Evolutionary conservation across 2,329 filamentous ascomycete genomes (phyloP).

Genomic region (Ceratocystiopsis brevicomis): DNA sequence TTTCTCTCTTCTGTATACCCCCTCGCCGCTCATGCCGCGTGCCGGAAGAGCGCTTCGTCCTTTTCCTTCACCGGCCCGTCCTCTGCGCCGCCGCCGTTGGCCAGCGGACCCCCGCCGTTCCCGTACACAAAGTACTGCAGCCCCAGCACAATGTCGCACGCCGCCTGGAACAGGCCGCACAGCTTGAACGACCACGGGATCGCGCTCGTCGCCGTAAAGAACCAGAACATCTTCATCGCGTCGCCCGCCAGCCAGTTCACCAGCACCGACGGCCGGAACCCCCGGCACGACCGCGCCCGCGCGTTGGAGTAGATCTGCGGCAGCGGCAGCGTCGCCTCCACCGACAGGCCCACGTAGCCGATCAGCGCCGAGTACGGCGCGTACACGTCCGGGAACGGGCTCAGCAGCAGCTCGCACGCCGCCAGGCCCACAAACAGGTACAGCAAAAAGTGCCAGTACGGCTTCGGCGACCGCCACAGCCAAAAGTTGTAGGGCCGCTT

Average conservation of each 20-base stretch:
- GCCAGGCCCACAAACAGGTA: conserved; percentile 46
- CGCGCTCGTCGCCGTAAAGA: conserved; percentile 49
- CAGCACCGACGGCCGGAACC: conserved; percentile 58
- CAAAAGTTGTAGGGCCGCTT: conserved; percentile 58
- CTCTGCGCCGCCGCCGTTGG: too few relatives aligned
- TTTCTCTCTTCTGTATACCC: not conserved
- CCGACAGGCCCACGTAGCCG: conserved; percentile 55
- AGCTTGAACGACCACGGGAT: conserved; percentile 68
- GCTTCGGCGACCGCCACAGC: conserved; percentile 58
- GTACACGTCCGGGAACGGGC: conserved; percentile 38
- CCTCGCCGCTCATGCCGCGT: too few relatives aligned
- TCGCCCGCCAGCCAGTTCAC: conserved; percentile 65
- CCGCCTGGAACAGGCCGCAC: conserved; percentile 64
- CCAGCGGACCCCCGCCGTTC: conserved; percentile 20
- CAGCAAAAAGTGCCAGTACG: conserved; percentile 63
- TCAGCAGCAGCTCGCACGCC: conserved; percentile 47
- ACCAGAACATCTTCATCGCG: conserved; percentile 75
- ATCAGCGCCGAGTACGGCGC: conserved; percentile 45
- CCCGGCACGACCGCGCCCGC: conserved; percentile 50
- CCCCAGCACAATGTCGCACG: conserved; percentile 56
- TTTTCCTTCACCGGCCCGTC: not conserved
- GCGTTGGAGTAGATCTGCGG: conserved; percentile 61
- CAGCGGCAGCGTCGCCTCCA: conserved; percentile 66
- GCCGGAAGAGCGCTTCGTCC: not conserved
- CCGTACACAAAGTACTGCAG: conserved; percentile 58